phyloP scores from a whole-genome alignment of 352 stramenopile species.

The Globisporangium polare region DNA sequence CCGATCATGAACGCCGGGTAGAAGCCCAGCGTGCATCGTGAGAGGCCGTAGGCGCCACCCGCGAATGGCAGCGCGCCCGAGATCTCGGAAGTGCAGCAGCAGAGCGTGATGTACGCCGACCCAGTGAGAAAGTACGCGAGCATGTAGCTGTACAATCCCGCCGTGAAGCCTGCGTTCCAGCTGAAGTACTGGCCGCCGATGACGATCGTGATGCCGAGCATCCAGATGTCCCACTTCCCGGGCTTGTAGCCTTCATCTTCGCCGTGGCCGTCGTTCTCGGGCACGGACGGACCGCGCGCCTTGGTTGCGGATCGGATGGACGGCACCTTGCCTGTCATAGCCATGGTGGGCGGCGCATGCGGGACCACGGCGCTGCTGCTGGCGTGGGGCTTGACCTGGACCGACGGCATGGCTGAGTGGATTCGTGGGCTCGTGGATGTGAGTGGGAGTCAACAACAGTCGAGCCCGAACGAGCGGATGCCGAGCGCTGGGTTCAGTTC shows the following conservation, averaged over 20 bases:
- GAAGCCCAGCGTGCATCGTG: conserved; percentile 15
- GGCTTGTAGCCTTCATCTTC: not conserved
- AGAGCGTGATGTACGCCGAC: conserved; percentile 25
- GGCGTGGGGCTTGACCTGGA: not conserved
- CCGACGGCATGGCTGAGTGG: not conserved
- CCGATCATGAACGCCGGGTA: conserved; percentile 24
- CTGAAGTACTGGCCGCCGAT: conserved; percentile 31
- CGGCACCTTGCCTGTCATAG: not conserved
- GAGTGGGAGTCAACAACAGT: not conserved
- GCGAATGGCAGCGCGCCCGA: conserved; percentile 28
- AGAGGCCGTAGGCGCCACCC: conserved; percentile 15
- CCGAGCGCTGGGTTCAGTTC: no score
- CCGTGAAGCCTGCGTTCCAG: conserved; percentile 24
- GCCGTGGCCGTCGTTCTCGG: not conserved
- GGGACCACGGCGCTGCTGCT: not conserved
- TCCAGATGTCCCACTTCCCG: not conserved
- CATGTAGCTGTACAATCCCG: conserved; percentile 22
- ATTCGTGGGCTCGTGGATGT: no score
- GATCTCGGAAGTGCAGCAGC: conserved; percentile 27
- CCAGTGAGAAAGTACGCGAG: conserved; percentile 20
- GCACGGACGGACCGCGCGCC: not conserved
- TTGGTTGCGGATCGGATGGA: not conserved
- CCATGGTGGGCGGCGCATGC: not conserved
- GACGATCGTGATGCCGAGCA: conserved; percentile 5
- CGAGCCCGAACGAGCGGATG: no score